Percentiles rank a stretch among this genome's conserved stretches.
Evolutionary conservation across 768 basidiomycete species (phyloP).

Genomic region (Kwoniella botswanensis): DNA sequence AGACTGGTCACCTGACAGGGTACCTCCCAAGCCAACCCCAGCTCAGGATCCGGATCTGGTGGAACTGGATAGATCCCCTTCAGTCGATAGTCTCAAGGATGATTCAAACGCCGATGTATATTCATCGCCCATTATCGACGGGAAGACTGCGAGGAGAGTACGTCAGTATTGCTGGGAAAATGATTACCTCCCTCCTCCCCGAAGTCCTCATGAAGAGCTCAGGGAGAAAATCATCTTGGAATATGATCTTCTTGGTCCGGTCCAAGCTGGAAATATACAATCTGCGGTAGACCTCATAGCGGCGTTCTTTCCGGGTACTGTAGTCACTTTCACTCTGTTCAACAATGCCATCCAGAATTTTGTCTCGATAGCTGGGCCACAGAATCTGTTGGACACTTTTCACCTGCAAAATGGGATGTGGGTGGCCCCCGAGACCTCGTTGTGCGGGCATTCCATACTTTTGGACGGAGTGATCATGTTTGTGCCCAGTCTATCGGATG

Average conservation of each 20-base stretch:
- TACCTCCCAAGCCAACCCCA: not conserved
- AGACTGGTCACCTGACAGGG: not conserved
- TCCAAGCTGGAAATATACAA: slow-evolving; percentile 41
- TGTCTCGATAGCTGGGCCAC: slow-evolving; percentile 12
- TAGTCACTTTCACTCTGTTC: slow-evolving; percentile 28
- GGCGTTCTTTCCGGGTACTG: slow-evolving; percentile 33
- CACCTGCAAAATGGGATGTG: slow-evolving; percentile 2
- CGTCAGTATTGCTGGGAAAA: slow-evolving; percentile 6
- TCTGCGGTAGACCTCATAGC: slow-evolving; percentile 32
- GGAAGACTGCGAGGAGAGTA: not conserved
- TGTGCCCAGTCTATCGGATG: slow-evolving; percentile 11
- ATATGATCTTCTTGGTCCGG: slow-evolving; percentile 33
- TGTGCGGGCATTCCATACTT: slow-evolving; percentile 31
- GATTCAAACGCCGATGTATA: slow-evolving; percentile 1
- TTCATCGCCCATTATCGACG: slow-evolving; percentile 1
- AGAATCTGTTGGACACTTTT: not conserved
- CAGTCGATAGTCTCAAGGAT: not conserved
- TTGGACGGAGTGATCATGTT: slow-evolving; percentile 1
- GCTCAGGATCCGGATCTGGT: not conserved
- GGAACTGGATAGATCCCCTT: not conserved
- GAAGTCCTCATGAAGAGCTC: slow-evolving; percentile 32
- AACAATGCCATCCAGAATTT: slow-evolving; percentile 17
- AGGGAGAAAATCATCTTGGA: slow-evolving; percentile 34
- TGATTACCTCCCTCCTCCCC: slow-evolving; percentile 40
- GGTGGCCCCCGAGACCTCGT: slow-evolving; percentile 15